These are phyloP conservation scores for Suhomyces choctaworum DNA, from an alignment of 1,139 yeast genomes.

Conservation along the genomic window DNA sequence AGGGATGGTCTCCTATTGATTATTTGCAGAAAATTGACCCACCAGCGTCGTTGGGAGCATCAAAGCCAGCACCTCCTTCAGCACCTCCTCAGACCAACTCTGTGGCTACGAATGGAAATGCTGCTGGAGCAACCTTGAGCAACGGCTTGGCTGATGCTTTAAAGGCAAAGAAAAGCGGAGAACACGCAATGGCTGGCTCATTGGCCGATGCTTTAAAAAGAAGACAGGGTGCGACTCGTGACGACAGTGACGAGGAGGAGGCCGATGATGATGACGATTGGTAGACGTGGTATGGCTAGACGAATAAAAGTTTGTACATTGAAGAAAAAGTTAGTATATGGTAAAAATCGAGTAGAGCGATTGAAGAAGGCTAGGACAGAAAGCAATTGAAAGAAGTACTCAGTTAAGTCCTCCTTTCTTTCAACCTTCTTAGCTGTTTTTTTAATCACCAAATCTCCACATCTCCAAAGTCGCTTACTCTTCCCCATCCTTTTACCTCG, in stretches of 20 bases:
- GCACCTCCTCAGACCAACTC: slow-evolving; percentile 26
- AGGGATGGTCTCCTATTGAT: slow-evolving; percentile 98
- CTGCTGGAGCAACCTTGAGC: slow-evolving; percentile 36
- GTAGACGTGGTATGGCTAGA: too few relatives aligned
- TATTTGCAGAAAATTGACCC: slow-evolving; percentile 70
- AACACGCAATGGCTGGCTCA: slow-evolving; percentile 72
- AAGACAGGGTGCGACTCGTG: slow-evolving; percentile 76
- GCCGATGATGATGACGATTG: slow-evolving; percentile 53
- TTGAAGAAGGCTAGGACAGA: too few relatives aligned
- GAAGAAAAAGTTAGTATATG: too few relatives aligned
- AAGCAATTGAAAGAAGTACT: too few relatives aligned
- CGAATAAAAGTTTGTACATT: too few relatives aligned
- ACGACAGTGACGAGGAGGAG: slow-evolving; percentile 74
- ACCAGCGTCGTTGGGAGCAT: slow-evolving; percentile 31
- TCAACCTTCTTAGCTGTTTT: too few relatives aligned
- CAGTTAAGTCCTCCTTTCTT: too few relatives aligned
- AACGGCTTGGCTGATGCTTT: slow-evolving; percentile 76
- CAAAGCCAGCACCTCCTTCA: slow-evolving; percentile 34
- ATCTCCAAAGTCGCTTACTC: too few relatives aligned
- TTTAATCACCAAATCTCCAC: too few relatives aligned
- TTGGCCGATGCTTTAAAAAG: slow-evolving; percentile 87
- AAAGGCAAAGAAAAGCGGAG: slow-evolving; percentile 65
- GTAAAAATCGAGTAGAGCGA: too few relatives aligned
- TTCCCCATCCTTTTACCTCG: too few relatives aligned
- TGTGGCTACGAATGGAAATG: slow-evolving; percentile 8